A percentile compares a stretch with the other conserved stretches of the same genome.
These are phyloP conservation scores for Colletotrichum kahawae DNA, from an alignment of 2,329 filamentous ascomycete species.

Conservation along the genomic window DNA sequence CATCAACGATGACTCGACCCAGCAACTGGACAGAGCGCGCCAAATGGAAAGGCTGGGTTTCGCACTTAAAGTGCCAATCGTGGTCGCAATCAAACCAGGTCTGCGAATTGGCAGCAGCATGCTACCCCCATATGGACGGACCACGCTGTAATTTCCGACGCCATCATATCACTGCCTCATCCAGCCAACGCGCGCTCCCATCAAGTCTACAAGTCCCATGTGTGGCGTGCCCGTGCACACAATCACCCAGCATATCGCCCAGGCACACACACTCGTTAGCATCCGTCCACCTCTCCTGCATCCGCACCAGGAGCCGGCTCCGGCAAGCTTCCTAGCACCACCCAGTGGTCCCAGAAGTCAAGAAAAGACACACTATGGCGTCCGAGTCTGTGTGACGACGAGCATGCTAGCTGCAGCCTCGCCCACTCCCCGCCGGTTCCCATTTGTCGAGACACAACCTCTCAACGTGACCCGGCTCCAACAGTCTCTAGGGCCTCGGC, in stretches of 20 bases:
- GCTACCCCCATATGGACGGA: not conserved
- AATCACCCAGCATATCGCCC: slow-evolving; percentile 19
- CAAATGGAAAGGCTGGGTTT: not conserved
- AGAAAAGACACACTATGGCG: not conserved
- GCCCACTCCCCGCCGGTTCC: not conserved
- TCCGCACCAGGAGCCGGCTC: not conserved
- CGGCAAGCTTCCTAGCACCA: slow-evolving; percentile 6
- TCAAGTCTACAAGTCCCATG: not conserved
- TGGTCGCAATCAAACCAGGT: slow-evolving; percentile 7
- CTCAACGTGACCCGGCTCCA: not conserved
- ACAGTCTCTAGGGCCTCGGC: not conserved
- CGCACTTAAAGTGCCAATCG: not conserved
- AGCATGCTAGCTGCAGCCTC: slow-evolving; percentile 9
- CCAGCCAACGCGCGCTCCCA: slow-evolving; percentile 7
- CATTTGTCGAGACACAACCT: not conserved
- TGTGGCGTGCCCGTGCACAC: slow-evolving; percentile 23
- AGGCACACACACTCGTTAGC: slow-evolving; percentile 13
- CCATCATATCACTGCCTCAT: slow-evolving; percentile 19
- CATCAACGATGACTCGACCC: slow-evolving; percentile 4
- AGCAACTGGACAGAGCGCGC: slow-evolving; percentile 11
- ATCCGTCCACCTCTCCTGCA: not conserved
- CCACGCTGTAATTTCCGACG: slow-evolving; percentile 18
- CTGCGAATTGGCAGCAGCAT: slow-evolving; percentile 12
- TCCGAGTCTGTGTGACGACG: slow-evolving; percentile 14
- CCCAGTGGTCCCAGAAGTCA: not conserved